Conservation (phyloP, 768 basidiomycete genomes). For the Termitomyces sp. region DNA sequence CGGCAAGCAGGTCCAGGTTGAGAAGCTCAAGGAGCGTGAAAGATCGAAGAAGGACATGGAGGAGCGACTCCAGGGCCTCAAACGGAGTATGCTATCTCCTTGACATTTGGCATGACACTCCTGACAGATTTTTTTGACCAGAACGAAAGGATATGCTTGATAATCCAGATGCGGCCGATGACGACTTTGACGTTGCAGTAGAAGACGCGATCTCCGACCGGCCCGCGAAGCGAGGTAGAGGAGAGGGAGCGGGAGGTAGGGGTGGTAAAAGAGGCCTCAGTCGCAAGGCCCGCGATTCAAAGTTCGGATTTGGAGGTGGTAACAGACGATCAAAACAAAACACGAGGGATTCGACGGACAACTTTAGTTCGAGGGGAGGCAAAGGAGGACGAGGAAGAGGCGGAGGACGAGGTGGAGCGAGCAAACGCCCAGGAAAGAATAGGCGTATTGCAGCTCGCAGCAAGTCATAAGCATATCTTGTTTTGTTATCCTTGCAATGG, state of each 20-base stretch:
- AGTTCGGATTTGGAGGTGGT: slow-evolving; percentile 78
- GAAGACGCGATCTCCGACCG: slow-evolving; percentile 84
- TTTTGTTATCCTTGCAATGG: background rate
- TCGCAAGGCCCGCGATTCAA: slow-evolving; percentile 66
- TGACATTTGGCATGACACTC: background rate
- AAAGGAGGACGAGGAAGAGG: slow-evolving; percentile 21
- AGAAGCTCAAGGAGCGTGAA: slow-evolving; percentile 90
- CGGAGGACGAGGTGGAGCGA: slow-evolving; percentile 27
- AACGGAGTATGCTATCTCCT: slow-evolving; percentile 66
- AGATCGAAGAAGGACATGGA: slow-evolving; percentile 89
- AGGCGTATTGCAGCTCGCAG: slow-evolving; percentile 45
- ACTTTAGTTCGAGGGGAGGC: slow-evolving; percentile 45
- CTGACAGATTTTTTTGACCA: slow-evolving; percentile 25
- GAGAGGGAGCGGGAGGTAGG: slow-evolving; percentile 35
- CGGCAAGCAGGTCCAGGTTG: slow-evolving; percentile 95
- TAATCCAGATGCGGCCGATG: slow-evolving; percentile 53
- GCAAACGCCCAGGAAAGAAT: slow-evolving; percentile 58
- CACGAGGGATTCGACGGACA: slow-evolving; percentile 75
- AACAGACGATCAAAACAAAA: slow-evolving; percentile 77
- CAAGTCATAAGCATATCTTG: slow-evolving; percentile 16
- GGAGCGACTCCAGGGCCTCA: slow-evolving; percentile 80
- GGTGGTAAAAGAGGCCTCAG: slow-evolving; percentile 30
- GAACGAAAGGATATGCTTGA: slow-evolving; percentile 85
- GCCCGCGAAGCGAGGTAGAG: slow-evolving; percentile 55
- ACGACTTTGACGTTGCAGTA: slow-evolving; percentile 84